Base-by-base conservation (phyloP, 2,329 filamentous ascomycete species). In the Fusarium sp. region DNA sequence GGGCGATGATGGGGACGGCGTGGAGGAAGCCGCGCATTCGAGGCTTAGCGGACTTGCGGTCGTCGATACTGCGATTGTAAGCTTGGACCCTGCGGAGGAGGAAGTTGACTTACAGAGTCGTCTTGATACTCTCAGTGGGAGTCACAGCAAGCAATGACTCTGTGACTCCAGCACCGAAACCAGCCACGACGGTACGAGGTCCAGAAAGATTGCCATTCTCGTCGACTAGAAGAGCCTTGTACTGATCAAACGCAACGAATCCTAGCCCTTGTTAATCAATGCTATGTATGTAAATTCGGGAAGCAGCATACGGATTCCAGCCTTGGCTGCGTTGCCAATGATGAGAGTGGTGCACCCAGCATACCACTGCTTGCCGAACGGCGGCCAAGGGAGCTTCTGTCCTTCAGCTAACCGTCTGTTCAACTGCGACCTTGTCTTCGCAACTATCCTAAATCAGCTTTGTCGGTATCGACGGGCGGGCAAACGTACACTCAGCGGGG, bases 51-150 rank as follows among this genome's bases (percentile, higher is more conserved):
- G 89, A 88, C 85, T 99, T 99, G 76, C 93, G 92, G 83, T 99
- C 96, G 80, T 99, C 96, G 79, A 99, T 98, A 42, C 92, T 94
- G 74, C 7, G 8, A 20, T 17, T 13, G 14, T 72, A 45, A 64
- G 70, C 57, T 50, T 36, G 36, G 25, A 25, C 3, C 22, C 4
- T 13, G 15, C 6, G 12, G 17, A 6, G 11, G 12, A 9, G 11
- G 7, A n/a, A 14, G 11, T 22, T 1, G n/a, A 39, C 72, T 59
- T 80, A 93, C 88, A 99, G 85, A 75, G 97, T 97, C 55, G 96
- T 99, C 87, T 99, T 99, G 83, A 99, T 98, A 78, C 94, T 97
- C 84, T 99, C 96, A 65, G 97, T 98, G 0, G 96, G 96, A 38
- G 96, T 99, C 38, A 99, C 96, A 15, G 96, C 96, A 6, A 99